These are phyloP conservation scores for sunflower (Helianthus annuus) DNA, from an alignment of 129 eudicot species.

Conservation along the genomic window HanXRQr2.0-SUNRISE NC_035436.2:1582375-1582874, in stretches of 20 bases:
- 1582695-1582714: neutral
- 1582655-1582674: neutral
- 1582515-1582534: slow-evolving; percentile 13
- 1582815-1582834: neutral
- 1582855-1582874: neutral
- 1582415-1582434: neutral
- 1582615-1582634: neutral
- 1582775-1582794: neutral
- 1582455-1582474: neutral
- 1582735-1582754: neutral
- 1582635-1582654: neutral
- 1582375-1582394: neutral
- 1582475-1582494: neutral
- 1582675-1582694: neutral
- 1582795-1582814: neutral
- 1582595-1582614: neutral
- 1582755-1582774: neutral
- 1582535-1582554: slow-evolving; percentile 3
- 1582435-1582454: neutral
- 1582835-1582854: neutral
- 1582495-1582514: neutral
- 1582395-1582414: neutral
- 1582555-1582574: slow-evolving; percentile 9
- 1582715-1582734: neutral
- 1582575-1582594: neutral